Base-by-base conservation (phyloP, 2,329 filamentous ascomycete genomes). In the Stachybotrys chlorohalonatus region DNA sequence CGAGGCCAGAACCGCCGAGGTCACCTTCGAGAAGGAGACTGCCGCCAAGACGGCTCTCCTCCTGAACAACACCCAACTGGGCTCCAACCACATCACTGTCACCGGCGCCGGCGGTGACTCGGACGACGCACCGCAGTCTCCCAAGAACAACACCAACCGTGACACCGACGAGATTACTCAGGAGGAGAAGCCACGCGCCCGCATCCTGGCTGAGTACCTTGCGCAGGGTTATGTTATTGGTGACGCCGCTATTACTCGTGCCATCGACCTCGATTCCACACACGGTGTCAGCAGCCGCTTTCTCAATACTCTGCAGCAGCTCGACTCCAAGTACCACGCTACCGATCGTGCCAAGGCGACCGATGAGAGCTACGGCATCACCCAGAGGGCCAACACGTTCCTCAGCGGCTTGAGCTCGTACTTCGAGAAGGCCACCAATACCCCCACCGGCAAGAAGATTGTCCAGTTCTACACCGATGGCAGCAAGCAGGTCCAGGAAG, bases 21-120 rank as follows among this genome's bases (percentile, higher is more conserved):
- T 99, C 59, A 92, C 85, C 53, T 99, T 99, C 68, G 94, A 97
- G 75, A 96, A 96, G 78, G 86, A 93, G 70, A 95, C 93, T 13
- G 94, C 94, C 52, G 92, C 93, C 57, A 96, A 96, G 80, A 99
- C 94, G 24, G 94, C 94, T 31, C 88, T 96, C 47, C 88, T 99
- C 56, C 86, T 99, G 60, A 93, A 97, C 76, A 95, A 96, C 79
- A 99, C 94, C 53, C 89, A 95, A 74, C 87, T 99, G 52, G 92
- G 92, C 59, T 76, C 87, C 56, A 90, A 92, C 62, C 85, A 94
- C 67, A 95, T 99, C 68, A 79, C 83, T 55, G 82, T 91, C 51
- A 82, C 86, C 48, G 81, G 84, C 60, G 81, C 82, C 52, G 78
- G 87, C 59, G 86, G 85, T 60, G 79, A 88, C 55, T 74, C 82